Evolutionary conservation across 2,329 filamentous ascomycete species (phyloP), one percentile per base, ranked within the genome.

Genomic region (Botrytis squamosa): DNA sequence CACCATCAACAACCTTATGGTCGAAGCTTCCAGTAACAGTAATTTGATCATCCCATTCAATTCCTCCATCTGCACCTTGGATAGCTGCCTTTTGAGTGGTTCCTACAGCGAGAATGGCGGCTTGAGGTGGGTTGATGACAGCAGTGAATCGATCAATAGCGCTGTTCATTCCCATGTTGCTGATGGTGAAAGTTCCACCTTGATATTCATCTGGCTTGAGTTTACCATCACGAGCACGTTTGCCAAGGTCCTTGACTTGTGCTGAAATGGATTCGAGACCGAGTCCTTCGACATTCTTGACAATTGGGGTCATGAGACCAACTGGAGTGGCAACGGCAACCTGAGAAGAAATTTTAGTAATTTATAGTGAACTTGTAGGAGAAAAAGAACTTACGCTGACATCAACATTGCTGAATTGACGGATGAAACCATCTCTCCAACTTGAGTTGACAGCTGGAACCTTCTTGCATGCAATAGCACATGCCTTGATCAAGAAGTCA

Each of bases 201-300:
- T 98, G 95, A 90, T 97, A 99, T 86, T 99, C 95, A 84, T 99
- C 95, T 66, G 96, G 96, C 92, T 98, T 98, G 80, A 99, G 92
- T 91, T 98, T 99, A 86, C 93, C 93, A 80, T 98, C 96, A 76
- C 94, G 91, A 76, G 96, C 96, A 83, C 94, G 93, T 90, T 97
- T 97, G 82, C 95, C 95, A 73, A 99, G 93, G 82, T 97, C 94
- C 88, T 98, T 98, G 86, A 99, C 92, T 83, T 93, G 88, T 81
- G 88, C 85, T 72, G 94, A 97, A 85, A 99, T 98, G 82, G 89
- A 89, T 84, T 94, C 90, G 74, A 99, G 92, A 76, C 96, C 96
- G 80, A 94, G 93, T 80, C 87, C 89, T 83, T 95, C 93, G 75
- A 95, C 96, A 79, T 91, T 92, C 84, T 92, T 95, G 81, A 99